Conservation (phyloP, 176 grass and related monocot species). For the Phoenix roebelenii region DNA sequence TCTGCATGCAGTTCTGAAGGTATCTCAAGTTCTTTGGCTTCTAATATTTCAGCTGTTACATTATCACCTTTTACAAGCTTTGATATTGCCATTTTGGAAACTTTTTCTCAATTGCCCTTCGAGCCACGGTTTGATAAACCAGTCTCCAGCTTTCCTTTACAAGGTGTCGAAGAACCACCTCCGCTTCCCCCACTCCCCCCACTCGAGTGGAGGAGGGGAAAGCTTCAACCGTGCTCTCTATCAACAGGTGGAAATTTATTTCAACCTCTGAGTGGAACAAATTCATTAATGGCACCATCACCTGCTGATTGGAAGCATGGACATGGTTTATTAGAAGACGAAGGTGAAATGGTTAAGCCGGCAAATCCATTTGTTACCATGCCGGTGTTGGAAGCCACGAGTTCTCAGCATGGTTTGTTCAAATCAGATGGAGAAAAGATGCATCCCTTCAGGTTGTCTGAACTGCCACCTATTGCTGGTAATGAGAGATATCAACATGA, state of each 20-base stretch:
- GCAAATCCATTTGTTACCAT: slow-evolving; percentile 6
- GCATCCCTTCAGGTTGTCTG: slow-evolving; percentile 6
- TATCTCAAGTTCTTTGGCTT: slow-evolving; percentile 7
- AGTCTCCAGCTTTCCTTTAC: slow-evolving; percentile 25
- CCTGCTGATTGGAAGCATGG: slow-evolving; percentile 7
- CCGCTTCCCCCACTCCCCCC: slow-evolving; percentile 66
- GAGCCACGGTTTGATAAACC: slow-evolving; percentile 3
- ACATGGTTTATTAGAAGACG: neutral
- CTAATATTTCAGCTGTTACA: slow-evolving; percentile 16
- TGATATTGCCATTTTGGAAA: slow-evolving; percentile 9
- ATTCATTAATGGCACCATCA: slow-evolving; percentile 17
- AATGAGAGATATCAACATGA: neutral
- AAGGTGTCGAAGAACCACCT: slow-evolving; percentile 50
- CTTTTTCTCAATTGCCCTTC: slow-evolving; percentile 3
- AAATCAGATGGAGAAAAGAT: slow-evolving; percentile 18
- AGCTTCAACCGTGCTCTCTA: slow-evolving; percentile 26
- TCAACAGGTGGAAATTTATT: slow-evolving; percentile 15
- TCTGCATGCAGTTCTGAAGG: neutral
- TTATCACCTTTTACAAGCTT: slow-evolving; percentile 12
- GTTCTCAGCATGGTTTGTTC: slow-evolving; percentile 6
- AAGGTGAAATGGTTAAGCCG: slow-evolving; percentile 13
- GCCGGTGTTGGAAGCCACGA: slow-evolving; percentile 3
- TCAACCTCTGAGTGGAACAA: slow-evolving; percentile 22
- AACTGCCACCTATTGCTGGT: neutral
- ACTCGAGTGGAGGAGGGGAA: slow-evolving; percentile 78